These are phyloP conservation scores for Trichoderma atrobrunneum DNA, from an alignment of 2,329 filamentous ascomycete genomes.

Conservation along the genomic window DNA sequence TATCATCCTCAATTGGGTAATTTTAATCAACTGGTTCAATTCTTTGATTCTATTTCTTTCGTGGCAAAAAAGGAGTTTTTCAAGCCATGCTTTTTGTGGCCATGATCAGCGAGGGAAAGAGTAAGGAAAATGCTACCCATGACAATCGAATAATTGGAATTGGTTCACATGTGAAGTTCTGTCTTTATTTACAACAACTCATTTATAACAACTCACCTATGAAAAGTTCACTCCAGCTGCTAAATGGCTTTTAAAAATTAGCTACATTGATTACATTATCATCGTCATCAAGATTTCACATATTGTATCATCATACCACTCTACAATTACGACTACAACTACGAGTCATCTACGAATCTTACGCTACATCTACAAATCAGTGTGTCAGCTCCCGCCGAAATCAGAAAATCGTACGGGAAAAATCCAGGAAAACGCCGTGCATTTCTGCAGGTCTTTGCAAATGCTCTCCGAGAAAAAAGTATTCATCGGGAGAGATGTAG, in stretches of 20 bases:
- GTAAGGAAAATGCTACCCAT: neutral
- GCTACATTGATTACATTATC: neutral
- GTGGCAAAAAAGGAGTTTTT: neutral
- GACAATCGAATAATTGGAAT: too few relatives aligned
- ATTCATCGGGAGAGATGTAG: constrained; percentile 1
- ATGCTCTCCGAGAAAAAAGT: neutral
- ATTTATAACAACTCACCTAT: too few relatives aligned
- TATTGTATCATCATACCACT: neutral
- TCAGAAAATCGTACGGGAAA: neutral
- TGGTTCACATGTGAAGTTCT: too few relatives aligned
- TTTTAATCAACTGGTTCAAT: neutral
- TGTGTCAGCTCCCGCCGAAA: neutral
- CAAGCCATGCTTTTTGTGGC: neutral
- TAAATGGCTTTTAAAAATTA: neutral
- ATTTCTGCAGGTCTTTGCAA: constrained; percentile 12
- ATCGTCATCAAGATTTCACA: too few relatives aligned
- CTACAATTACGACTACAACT: neutral
- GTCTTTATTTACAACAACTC: neutral
- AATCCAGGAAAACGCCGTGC: neutral
- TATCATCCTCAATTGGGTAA: neutral
- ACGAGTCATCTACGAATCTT: neutral
- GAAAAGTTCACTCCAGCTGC: neutral
- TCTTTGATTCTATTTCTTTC: accelerated
- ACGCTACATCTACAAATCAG: neutral
- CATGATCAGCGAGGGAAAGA: neutral